These are phyloP conservation scores for Moricandia arvensis DNA, from an alignment of 345 rosid genomes.

Conservation along the genomic window DNA sequence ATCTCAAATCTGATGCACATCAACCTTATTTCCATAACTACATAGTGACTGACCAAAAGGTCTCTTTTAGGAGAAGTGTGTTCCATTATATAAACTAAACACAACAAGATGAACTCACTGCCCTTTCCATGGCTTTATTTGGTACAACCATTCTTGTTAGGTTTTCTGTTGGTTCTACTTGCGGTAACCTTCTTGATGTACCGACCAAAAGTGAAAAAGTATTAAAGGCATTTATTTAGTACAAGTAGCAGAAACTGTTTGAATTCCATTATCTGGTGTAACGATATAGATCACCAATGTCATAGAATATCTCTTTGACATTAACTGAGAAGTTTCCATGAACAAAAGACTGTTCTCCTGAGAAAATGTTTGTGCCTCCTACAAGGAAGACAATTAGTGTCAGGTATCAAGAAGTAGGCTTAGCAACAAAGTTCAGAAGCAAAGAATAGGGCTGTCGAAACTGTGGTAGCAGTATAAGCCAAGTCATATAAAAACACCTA, in stretches of 20 bases:
- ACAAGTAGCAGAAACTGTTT: neutral
- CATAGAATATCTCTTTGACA: constrained; percentile 86
- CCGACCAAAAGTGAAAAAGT: neutral
- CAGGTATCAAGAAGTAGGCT: constrained; percentile 7
- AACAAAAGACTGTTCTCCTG: constrained; percentile 89
- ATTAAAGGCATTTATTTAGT: neutral
- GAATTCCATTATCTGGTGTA: neutral
- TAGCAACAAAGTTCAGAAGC: constrained; percentile 5
- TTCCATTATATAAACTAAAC: constrained; percentile 44
- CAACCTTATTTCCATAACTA: no score
- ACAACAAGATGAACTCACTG: constrained; percentile 77
- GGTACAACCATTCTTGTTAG: constrained; percentile 88
- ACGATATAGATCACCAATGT: constrained; percentile 56
- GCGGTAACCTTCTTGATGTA: constrained; percentile 81
- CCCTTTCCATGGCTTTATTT: constrained; percentile 71
- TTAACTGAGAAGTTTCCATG: constrained; percentile 89
- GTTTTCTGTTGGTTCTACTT: constrained; percentile 81
- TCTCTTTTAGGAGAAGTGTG: neutral
- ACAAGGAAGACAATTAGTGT: constrained; percentile 18
- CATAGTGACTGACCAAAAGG: constrained; percentile 16
- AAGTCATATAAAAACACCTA: no score
- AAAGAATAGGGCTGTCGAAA: neutral
- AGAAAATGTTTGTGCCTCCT: constrained; percentile 91
- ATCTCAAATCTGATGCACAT: no score
- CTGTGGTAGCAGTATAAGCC: no score